Base-by-base conservation (phyloP, 2,329 filamentous ascomycete genomes). In the Colletotrichum paranaense region DNA sequence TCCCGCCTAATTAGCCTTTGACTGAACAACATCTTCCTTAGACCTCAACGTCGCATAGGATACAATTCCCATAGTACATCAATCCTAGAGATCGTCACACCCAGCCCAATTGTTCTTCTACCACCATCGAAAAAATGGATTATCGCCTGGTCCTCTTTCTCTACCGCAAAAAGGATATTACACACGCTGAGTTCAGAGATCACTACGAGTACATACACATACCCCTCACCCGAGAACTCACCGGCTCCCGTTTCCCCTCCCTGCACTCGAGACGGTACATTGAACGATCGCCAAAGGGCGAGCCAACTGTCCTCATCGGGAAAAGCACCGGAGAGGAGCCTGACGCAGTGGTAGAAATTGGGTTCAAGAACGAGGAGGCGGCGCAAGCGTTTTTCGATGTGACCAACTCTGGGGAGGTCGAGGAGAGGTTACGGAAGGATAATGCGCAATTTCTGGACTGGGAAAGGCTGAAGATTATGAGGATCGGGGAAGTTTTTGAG, bases 201-300 rank as follows among this genome's bases (percentile, higher is more conserved):
- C 76, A 79, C 62, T 77, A 78, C 30, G 77, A 78, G 59, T 74
- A 75, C 69, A 73, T 69, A n/a, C 77, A 79, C 55, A 72, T 78
- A 8, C 74, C 77, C 28, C 76, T 79, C 46, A 59, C 78, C 22
- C 74, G 72, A 28, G 75, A 76, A 11, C 59, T 79, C 4, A 74
- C 73, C 8, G 77, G 76, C 58, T 70, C 76, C 8, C 49, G 70
- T 8, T 79, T 77, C 66, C 78, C 78, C 12, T 52, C 74, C 8
- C 58, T 74, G 6, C 75, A 78, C 66, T 69, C 72, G 62, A 75
- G 76, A 16, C 72, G 74, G 22, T 79, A 78, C 62, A 58, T 79
- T 46, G 63, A 65, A 60, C 73, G 75, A 12, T 59, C 38, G 24
- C 28, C 35, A 11, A 74, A 69, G 4, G 67, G 57, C 1, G 55